Evolutionary conservation across 306 rosid genomes (phyloP).

Genomic region (Trichosanthes truncata): DNA sequence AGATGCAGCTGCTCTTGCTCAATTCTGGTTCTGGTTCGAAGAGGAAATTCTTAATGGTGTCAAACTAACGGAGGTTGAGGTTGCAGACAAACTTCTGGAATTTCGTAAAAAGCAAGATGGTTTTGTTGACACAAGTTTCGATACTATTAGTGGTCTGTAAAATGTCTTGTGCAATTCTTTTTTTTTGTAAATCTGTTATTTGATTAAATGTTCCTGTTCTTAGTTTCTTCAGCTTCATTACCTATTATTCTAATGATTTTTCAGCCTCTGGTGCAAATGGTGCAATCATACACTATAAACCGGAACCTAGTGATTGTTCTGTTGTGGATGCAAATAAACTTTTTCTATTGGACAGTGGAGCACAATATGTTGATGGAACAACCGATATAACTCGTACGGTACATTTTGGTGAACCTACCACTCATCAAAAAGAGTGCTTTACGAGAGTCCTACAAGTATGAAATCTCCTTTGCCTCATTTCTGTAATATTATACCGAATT

Average conservation of each 20-base stretch:
- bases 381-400: conserved; percentile 93
- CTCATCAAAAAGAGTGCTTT: conserved; percentile 70
- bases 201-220: not conserved
- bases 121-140: conserved; percentile 88
- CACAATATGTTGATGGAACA: conserved; percentile 93
- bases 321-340: conserved; percentile 63
- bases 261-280: conserved; percentile 91
- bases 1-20: conserved; percentile 90
- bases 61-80: conserved; percentile 68
- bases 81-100: conserved; percentile 79
- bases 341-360: conserved; percentile 94
- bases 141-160: conserved; percentile 71
- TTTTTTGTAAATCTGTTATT: not conserved
- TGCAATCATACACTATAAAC: conserved; percentile 88
- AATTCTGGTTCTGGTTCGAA: conserved; percentile 93
- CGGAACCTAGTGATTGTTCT: conserved; percentile 76
- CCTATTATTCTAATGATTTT: conserved; percentile 16
- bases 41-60: conserved; percentile 45
- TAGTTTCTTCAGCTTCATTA: not conserved
- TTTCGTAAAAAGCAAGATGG: conserved; percentile 83
- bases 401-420: conserved; percentile 79
- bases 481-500: not conserved
- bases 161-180: not conserved
- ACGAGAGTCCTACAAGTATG: conserved; percentile 89
- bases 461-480: not conserved